Evolutionary conservation across 2,329 filamentous ascomycete species (phyloP).

Genomic region (Triangularia verruculosa): DNA sequence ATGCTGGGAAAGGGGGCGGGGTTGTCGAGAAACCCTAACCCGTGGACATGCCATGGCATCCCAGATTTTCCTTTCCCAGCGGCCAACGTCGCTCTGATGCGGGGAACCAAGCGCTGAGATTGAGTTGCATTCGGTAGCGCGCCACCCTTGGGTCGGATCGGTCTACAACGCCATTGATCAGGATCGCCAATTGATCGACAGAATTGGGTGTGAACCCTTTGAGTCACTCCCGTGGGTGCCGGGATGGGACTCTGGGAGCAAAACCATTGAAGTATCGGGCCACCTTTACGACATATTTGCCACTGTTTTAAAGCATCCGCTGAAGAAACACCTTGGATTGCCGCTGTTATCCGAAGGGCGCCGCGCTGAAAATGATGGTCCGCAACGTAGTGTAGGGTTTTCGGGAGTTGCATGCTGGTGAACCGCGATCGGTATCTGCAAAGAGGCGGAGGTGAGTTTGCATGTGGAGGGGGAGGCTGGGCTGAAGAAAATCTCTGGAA

Average conservation of each 20-base stretch:
- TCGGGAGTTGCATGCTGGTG: neutral
- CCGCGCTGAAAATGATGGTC: neutral
- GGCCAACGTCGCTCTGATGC: neutral
- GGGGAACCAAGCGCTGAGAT: neutral
- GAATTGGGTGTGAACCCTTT: neutral
- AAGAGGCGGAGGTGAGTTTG: neutral
- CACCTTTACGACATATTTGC: neutral
- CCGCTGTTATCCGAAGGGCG: slow-evolving; percentile 8
- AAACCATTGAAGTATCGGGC: neutral
- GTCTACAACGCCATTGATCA: neutral
- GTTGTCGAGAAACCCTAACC: neutral
- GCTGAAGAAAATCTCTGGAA: neutral
- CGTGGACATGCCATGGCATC: neutral
- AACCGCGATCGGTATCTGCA: neutral
- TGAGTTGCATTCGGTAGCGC: neutral
- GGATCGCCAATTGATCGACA: neutral
- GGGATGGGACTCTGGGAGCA: neutral
- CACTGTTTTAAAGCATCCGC: neutral
- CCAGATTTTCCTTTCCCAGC: neutral
- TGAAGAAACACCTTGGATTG: neutral
- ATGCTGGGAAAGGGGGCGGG: neutral
- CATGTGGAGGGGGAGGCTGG: neutral
- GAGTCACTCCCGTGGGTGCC: neutral
- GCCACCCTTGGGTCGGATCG: slow-evolving; percentile 4
- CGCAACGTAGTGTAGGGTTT: too few species aligned